These are phyloP conservation scores for Geosmithia putterillii DNA, from an alignment of 2,329 filamentous ascomycete species.

Conservation along the genomic window DNA sequence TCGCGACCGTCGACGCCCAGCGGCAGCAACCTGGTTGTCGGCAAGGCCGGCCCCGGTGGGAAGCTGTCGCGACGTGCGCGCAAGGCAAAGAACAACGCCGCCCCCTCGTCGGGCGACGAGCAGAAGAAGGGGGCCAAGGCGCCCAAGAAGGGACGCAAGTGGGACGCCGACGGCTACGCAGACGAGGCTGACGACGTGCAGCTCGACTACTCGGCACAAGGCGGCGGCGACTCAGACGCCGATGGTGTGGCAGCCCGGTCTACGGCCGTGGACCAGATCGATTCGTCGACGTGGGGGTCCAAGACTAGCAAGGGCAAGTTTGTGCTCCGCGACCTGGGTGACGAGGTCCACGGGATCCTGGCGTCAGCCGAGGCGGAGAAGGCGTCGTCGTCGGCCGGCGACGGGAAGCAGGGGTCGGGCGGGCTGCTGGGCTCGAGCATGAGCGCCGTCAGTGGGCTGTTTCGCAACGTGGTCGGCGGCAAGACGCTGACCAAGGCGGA, in stretches of 20 bases:
- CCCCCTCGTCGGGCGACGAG: conserved; percentile 62
- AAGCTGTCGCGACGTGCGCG: conserved; percentile 74
- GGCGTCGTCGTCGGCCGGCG: conserved; percentile 29
- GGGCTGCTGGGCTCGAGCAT: conserved; percentile 70
- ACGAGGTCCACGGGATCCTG: conserved; percentile 85
- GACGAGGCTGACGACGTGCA: conserved; percentile 71
- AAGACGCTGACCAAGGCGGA: conserved; percentile 85
- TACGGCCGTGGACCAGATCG: conserved; percentile 59
- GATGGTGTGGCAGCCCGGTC: conserved; percentile 33
- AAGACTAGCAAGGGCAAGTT: conserved; percentile 84
- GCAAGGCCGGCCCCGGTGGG: conserved; percentile 59
- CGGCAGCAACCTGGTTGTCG: conserved; percentile 50
- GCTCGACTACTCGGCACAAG: conserved; percentile 76
- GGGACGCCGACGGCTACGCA: conserved; percentile 80
- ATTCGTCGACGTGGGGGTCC: conserved; percentile 72
- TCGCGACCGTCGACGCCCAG: conserved; percentile 71
- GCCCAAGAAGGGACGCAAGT: conserved; percentile 86
- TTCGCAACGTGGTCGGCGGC: conserved; percentile 89
- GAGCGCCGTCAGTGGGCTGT: conserved; percentile 74
- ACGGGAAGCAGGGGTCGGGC: conserved; percentile 17
- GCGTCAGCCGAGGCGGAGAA: conserved; percentile 63
- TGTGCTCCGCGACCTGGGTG: conserved; percentile 81
- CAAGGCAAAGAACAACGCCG: conserved; percentile 50
- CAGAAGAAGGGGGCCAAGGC: conserved; percentile 37
- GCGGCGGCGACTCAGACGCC: conserved; percentile 40